phyloP scores from a whole-genome alignment of 345 rosid genomes.

The Sisymbrium irio region DNA sequence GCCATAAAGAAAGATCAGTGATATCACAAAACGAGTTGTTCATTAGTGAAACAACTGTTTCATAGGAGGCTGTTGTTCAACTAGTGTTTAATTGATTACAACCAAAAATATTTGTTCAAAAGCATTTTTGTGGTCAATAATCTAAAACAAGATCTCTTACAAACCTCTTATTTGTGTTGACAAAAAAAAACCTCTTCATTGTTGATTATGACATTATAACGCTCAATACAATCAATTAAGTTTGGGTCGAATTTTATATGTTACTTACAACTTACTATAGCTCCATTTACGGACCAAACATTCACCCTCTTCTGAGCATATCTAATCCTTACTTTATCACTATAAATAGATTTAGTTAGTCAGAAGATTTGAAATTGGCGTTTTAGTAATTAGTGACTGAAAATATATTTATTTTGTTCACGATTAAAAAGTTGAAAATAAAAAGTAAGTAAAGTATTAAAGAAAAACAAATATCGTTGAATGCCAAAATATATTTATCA shows the following conservation, averaged over 20 bases:
- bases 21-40: conserved; percentile 5
- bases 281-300: conserved; percentile 25
- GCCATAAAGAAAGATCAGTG: conserved; percentile 6
- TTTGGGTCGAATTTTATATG: not conserved
- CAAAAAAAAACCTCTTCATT: no score
- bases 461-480: not conserved
- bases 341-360: conserved; percentile 3
- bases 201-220: conserved; percentile 11
- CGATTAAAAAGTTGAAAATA: not conserved
- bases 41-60: not conserved
- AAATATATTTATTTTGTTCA: not conserved
- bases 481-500: no score
- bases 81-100: not conserved
- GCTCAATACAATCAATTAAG: not conserved
- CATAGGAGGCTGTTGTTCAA: conserved; percentile 2
- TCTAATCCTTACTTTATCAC: not conserved
- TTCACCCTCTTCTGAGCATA: not conserved
- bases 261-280: conserved; percentile 1
- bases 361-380: not conserved
- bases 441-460: not conserved
- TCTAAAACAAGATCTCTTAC: no score
- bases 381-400: not conserved
- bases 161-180: no score
- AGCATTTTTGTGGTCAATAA: not conserved
- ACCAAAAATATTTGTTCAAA: not conserved